Percentiles rank a stretch among this genome's conserved stretches.
These are phyloP conservation scores for Axilococcus clingmanii DNA, from an alignment of 139 green algal species.

Conservation along the genomic window DNA sequence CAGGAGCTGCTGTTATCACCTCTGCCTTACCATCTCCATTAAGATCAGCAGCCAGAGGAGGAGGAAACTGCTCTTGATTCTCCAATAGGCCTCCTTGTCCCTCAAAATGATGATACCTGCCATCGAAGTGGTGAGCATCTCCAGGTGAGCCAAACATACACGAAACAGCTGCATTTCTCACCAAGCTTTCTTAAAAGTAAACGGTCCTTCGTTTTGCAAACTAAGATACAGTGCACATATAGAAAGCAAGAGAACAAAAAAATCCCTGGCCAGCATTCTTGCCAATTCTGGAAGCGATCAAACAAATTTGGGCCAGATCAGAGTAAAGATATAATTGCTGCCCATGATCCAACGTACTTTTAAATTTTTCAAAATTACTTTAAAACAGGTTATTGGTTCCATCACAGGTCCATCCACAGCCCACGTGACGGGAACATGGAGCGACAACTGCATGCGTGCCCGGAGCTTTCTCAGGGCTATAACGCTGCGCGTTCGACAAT, in stretches of 20 bases:
- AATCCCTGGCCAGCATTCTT: no score
- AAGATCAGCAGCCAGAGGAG: slow-evolving; percentile 62
- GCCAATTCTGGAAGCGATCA: no score
- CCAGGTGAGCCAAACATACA: not conserved
- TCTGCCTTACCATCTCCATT: slow-evolving; percentile 92
- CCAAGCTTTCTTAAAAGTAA: slow-evolving; percentile 82
- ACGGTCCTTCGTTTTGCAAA: slow-evolving; percentile 68
- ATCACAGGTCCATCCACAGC: no score
- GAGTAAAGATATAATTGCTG: no score
- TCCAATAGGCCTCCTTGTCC: not conserved
- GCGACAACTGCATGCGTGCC: no score
- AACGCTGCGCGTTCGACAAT: no score
- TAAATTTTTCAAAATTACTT: no score
- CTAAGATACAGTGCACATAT: slow-evolving; percentile 64
- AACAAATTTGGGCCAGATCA: no score
- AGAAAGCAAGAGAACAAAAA: slow-evolving; percentile 68
- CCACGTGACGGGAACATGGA: no score
- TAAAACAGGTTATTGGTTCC: no score
- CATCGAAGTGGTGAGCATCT: not conserved
- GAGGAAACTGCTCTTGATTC: not conserved
- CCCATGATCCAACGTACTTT: no score
- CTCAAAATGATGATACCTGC: slow-evolving; percentile 38
- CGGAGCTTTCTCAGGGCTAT: no score
- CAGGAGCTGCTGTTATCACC: slow-evolving; percentile 64
- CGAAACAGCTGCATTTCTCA: slow-evolving; percentile 15